These are phyloP conservation scores for Westerdykella aurantiaca DNA, from an alignment of 2,329 filamentous ascomycete genomes.

Conservation along the genomic window DNA sequence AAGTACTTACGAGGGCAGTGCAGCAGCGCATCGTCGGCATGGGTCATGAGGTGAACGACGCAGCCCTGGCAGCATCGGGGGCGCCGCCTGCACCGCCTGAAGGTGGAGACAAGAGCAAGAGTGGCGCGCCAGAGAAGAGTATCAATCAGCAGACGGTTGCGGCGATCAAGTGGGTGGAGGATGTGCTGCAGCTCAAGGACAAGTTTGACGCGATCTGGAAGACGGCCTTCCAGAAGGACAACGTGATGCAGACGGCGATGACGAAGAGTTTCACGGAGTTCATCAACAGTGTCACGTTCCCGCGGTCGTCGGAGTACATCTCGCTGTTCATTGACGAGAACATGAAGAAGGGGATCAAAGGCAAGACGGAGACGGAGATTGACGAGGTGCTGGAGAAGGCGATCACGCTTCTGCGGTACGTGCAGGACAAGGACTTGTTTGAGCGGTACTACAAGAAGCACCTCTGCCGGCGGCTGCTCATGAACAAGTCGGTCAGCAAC, in stretches of 20 bases:
- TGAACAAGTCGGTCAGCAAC: constrained; percentile 82
- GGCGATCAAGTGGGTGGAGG: constrained; percentile 92
- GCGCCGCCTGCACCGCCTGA: constrained; percentile 44
- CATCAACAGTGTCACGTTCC: constrained; percentile 70
- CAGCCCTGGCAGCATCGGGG: constrained; percentile 52
- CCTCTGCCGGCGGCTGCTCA: constrained; percentile 76
- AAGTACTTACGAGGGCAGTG: constrained; percentile 62
- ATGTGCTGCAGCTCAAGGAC: constrained; percentile 76
- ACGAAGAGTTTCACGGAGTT: constrained; percentile 87
- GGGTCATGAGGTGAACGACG: constrained; percentile 75
- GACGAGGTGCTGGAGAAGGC: constrained; percentile 82
- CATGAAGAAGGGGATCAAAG: constrained; percentile 86
- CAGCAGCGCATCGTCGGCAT: constrained; percentile 71
- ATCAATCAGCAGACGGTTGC: constrained; percentile 76
- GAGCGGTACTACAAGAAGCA: constrained; percentile 99
- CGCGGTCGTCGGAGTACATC: constrained; percentile 80
- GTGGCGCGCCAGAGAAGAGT: constrained; percentile 39
- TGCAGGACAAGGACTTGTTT: constrained; percentile 89
- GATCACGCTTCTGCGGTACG: constrained; percentile 78
- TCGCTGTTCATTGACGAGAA: constrained; percentile 97
- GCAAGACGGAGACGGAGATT: constrained; percentile 83
- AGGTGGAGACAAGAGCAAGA: constrained; percentile 49
- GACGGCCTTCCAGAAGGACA: constrained; percentile 67
- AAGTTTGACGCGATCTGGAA: constrained; percentile 81
- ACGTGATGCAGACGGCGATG: constrained; percentile 72